Percentiles rank a stretch among this genome's conserved stretches.
Conservation (phyloP, 306 rosid genomes). For the Sphenostylis stenocarpa region DNA sequence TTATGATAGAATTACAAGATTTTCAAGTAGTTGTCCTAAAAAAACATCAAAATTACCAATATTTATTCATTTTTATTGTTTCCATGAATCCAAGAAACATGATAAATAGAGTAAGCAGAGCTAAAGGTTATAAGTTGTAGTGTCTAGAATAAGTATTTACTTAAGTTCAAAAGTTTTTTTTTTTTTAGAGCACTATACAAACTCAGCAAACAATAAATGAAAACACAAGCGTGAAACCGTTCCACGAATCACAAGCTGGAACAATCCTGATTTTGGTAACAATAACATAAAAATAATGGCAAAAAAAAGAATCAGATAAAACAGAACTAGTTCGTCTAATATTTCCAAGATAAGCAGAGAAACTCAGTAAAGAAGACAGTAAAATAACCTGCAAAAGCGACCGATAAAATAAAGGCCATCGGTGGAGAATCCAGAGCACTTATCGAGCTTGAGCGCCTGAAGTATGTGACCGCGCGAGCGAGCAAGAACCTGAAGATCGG, state of each 20-base stretch:
- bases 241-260: background rate
- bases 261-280: background rate
- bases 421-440: slow-evolving; percentile 93
- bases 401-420: slow-evolving; percentile 70
- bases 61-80: background rate
- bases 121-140: background rate
- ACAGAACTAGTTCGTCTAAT: background rate
- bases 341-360: background rate
- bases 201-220: slow-evolving; percentile 12
- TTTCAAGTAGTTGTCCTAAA: background rate
- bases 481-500: slow-evolving; percentile 76
- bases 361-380: background rate
- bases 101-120: background rate
- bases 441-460: slow-evolving; percentile 72
- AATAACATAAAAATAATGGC: background rate
- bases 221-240: background rate
- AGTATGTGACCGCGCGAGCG: slow-evolving; percentile 66
- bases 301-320: background rate
- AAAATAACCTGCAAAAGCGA: slow-evolving; percentile 70
- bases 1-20: background rate
- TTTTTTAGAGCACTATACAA: background rate
- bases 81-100: background rate
- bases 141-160: background rate
- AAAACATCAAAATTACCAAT: background rate
- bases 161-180: background rate